Conservation (phyloP, 257 asterid genomes). For the Osmanthus fragrans region DNA sequence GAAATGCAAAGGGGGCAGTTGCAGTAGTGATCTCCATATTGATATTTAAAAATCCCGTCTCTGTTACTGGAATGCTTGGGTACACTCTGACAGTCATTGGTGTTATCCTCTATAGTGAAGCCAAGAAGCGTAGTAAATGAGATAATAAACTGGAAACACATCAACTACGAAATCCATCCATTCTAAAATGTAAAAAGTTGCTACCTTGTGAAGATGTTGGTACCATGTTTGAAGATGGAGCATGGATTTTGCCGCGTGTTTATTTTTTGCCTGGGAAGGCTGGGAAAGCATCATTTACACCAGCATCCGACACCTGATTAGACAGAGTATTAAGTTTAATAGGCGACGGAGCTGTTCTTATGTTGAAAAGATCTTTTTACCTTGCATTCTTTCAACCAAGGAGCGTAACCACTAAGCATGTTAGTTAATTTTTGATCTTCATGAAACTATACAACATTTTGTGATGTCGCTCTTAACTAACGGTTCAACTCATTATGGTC, state of each 20-base stretch:
- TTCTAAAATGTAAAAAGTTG: not conserved
- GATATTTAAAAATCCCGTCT: conserved; percentile 33
- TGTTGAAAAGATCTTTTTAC: not conserved
- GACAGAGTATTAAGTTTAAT: not conserved
- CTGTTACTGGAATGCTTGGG: conserved; percentile 34
- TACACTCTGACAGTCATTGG: conserved; percentile 33
- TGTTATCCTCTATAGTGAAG: conserved; percentile 32
- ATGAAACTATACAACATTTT: not conserved
- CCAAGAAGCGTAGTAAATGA: conserved; percentile 37
- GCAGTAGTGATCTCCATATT: conserved; percentile 35
- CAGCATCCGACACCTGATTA: not conserved
- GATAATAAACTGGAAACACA: not conserved
- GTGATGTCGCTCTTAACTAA: not conserved
- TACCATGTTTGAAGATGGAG: not conserved
- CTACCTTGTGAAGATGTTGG: not conserved
- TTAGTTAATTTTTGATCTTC: not conserved
- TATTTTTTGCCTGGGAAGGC: not conserved
- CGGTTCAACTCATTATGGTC: not conserved
- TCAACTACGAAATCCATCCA: not conserved
- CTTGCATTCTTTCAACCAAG: not conserved
- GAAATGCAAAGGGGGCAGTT: conserved; percentile 36
- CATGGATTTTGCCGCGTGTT: not conserved
- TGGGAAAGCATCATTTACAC: not conserved
- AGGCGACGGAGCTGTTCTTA: not conserved
- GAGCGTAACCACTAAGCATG: not conserved